Percentiles rank a stretch among this genome's conserved stretches.
These are phyloP conservation scores for Yamadazyma dushanensis DNA, from an alignment of 1,139 yeast genomes.

Conservation along the genomic window DNA sequence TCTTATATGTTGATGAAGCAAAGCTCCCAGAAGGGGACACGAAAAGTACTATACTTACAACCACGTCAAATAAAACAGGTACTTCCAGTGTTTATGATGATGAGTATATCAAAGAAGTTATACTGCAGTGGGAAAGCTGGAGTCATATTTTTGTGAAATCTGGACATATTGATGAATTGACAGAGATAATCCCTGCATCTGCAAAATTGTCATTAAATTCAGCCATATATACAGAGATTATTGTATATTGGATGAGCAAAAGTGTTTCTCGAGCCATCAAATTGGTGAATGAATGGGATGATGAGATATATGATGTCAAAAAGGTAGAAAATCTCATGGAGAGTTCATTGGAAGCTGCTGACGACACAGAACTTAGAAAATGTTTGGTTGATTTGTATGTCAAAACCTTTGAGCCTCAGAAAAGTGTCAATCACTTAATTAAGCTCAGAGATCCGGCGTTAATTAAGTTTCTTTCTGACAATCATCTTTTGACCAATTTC, in stretches of 20 bases:
- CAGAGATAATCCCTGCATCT: slow-evolving; percentile 53
- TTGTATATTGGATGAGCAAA: slow-evolving; percentile 49
- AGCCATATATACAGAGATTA: slow-evolving; percentile 50
- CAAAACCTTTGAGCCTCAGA: slow-evolving; percentile 54
- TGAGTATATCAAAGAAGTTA: slow-evolving; percentile 27
- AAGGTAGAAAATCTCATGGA: slow-evolving; percentile 50
- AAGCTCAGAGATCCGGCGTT: slow-evolving; percentile 54
- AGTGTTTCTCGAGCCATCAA: slow-evolving; percentile 34
- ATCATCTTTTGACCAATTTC: slow-evolving; percentile 61
- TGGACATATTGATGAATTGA: slow-evolving; percentile 47
- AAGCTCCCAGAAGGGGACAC: slow-evolving; percentile 33
- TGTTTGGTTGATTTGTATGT: slow-evolving; percentile 59
- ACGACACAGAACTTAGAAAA: slow-evolving; percentile 35
- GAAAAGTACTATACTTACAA: slow-evolving; percentile 28
- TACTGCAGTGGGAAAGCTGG: slow-evolving; percentile 70
- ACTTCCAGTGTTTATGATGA: slow-evolving; percentile 25
- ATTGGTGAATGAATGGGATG: slow-evolving; percentile 59
- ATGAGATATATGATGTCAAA: slow-evolving; percentile 50
- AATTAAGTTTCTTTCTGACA: slow-evolving; percentile 54
- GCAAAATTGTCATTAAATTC: slow-evolving; percentile 37
- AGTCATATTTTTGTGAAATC: slow-evolving; percentile 53
- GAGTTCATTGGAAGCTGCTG: slow-evolving; percentile 29
- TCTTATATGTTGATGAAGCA: slow-evolving; percentile 34
- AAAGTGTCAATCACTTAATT: slow-evolving; percentile 66
- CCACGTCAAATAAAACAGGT: slow-evolving; percentile 9